Conservation (phyloP, 129 eudicot species). For the Erigeron canadensis region DNA sequence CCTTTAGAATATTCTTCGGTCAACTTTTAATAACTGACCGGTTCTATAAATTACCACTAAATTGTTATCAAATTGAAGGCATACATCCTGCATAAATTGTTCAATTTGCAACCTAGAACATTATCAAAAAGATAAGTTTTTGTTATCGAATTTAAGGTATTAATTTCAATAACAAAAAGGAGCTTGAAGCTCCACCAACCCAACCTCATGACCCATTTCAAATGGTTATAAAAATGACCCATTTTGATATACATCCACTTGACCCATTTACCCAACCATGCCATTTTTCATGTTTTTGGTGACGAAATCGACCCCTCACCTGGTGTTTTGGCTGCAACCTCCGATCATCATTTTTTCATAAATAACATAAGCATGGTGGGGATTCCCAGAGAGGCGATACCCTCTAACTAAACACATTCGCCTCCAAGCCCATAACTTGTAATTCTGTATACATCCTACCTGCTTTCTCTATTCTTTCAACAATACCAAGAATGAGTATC, state of each 20-base stretch:
- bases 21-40: too few species aligned
- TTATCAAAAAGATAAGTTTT: not conserved
- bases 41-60: too few species aligned
- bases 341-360: constrained; percentile 92
- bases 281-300: not conserved
- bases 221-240: not conserved
- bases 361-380: constrained; percentile 69
- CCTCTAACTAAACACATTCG: constrained; percentile 85
- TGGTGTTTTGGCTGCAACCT: constrained; percentile 78
- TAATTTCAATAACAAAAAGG: not conserved
- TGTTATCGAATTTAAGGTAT: not conserved
- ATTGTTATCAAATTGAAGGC: not conserved
- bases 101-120: not conserved
- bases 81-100: not conserved
- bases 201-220: not conserved
- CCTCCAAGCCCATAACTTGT: constrained; percentile 65
- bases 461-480: constrained; percentile 77
- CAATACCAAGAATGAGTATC: constrained; percentile 72
- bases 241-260: not conserved
- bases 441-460: constrained; percentile 66
- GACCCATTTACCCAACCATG: not conserved
- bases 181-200: not conserved
- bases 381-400: constrained; percentile 65
- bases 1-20: too few species aligned
- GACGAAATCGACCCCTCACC: constrained; percentile 19